Base-by-base conservation (phyloP, 441 rosid genomes). In the Corymbia citriodora region DNA sequence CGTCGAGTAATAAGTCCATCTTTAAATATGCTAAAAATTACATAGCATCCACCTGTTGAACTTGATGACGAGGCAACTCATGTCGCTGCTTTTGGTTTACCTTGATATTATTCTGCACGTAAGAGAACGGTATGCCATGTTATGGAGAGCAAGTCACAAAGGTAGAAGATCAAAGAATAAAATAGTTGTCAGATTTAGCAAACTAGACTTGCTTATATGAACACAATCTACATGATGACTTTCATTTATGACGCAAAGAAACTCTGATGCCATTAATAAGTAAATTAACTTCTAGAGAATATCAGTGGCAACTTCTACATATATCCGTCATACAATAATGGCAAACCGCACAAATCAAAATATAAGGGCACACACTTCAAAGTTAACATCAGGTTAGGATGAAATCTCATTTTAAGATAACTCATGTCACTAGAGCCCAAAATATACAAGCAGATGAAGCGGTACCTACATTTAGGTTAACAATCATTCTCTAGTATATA, bases 31-130 rank as follows among this genome's bases (percentile, higher is more conserved):
- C n/a, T 23, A 36, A 11, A 87, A 87, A 55, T 53, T 55, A n/a
- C 29, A 72, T 88, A 3, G 72, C 83, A 79, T 88, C 79, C 89
- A 96, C 99, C 95, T 94, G 92, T 91, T 91, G 93, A 48, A 96
- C 92, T 93, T 95, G 90, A 91, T 93, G 98, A 74, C 99, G 97
- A 33, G 98, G 98, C 90, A 97, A 92, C 91, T 97, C 98, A 94
- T 97, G 99, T 87, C 97, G 95, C 52, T 90, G 92, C 92, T 93
- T 94, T 92, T 89, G 95, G 92, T 96, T 96, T 53, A 95, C 92
- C 82, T 92, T 92, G 45, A 97, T 96, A 79, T 72, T 93, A 90
- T 96, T 97, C 99, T 97, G 97, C 57, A 89, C 48, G 87, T 17
- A 48, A 91, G 65, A 33, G 87, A 81, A 33, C 29, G 53, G 29